phyloP scores from a whole-genome alignment of 129 eudicot species.

The Artemisia tridentata region DNA sequence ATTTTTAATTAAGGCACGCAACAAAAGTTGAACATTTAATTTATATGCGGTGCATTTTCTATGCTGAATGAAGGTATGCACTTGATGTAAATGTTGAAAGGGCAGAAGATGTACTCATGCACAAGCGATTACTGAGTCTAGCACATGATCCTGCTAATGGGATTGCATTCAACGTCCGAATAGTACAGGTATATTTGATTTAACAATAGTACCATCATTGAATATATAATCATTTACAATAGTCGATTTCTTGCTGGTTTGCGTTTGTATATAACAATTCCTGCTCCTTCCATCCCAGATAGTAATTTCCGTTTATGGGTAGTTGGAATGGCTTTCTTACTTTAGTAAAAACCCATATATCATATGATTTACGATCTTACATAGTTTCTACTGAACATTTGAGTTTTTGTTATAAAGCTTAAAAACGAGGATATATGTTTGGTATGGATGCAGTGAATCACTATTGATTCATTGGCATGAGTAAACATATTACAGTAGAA shows the following conservation, averaged over 20 bases:
- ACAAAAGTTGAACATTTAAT: constrained; percentile 10
- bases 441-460: too few relatives aligned
- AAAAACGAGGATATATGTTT: not conserved
- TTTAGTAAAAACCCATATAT: not conserved
- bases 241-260: not conserved
- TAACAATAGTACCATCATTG: constrained; percentile 3
- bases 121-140: constrained; percentile 67
- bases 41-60: constrained; percentile 17
- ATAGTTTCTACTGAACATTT: not conserved
- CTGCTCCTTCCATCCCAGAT: not conserved
- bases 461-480: too few relatives aligned
- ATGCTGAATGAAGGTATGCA: constrained; percentile 72
- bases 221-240: not conserved
- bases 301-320: not conserved
- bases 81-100: constrained; percentile 95
- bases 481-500: too few relatives aligned
- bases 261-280: not conserved
- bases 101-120: constrained; percentile 94
- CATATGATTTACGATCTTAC: not conserved
- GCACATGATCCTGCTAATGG: constrained; percentile 88
- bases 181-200: constrained; percentile 68
- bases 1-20: not conserved
- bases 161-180: constrained; percentile 78
- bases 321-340: not conserved
- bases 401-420: not conserved